Percentiles rank a stretch among this genome's conserved stretches.
phyloP scores from a whole-genome alignment of 2,329 filamentous ascomycete genomes.

The Xylariales sp. region DNA sequence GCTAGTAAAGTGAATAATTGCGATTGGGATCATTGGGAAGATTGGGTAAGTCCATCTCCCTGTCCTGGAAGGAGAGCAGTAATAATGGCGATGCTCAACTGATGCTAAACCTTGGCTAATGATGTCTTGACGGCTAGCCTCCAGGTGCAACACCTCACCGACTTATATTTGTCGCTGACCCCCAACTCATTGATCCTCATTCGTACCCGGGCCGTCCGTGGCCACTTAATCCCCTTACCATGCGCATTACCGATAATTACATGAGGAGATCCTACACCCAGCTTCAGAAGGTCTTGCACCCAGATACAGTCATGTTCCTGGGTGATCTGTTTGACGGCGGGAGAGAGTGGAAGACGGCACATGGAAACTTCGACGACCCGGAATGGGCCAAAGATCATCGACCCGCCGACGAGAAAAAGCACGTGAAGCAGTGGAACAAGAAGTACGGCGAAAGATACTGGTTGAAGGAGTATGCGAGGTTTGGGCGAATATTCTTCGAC shows the following conservation, averaged over 20 bases:
- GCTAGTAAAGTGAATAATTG: conserved; percentile 76
- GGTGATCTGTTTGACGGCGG: conserved; percentile 97
- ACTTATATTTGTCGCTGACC: conserved; percentile 86
- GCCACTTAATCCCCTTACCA: conserved; percentile 65
- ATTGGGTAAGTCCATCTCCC: conserved; percentile 74
- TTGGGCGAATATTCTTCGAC: conserved; percentile 85
- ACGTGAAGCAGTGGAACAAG: conserved; percentile 74
- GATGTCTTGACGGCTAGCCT: conserved; percentile 65
- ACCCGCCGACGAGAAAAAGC: conserved; percentile 63
- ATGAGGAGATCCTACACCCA: conserved; percentile 83
- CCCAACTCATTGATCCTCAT: conserved; percentile 91
- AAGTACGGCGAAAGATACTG: conserved; percentile 86
- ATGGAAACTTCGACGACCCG: conserved; percentile 69
- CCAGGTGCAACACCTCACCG: conserved; percentile 82
- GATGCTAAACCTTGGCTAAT: conserved; percentile 18
- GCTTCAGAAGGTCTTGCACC: conserved; percentile 79
- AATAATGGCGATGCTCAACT: neutral
- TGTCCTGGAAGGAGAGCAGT: neutral
- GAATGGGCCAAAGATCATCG: conserved; percentile 66
- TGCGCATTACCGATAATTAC: conserved; percentile 85
- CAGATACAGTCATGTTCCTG: conserved; percentile 89
- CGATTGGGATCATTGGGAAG: conserved; percentile 89
- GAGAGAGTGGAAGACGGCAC: conserved; percentile 86
- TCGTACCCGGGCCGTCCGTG: conserved; percentile 87
- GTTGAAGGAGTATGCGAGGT: conserved; percentile 86